A percentile compares a stretch with the other conserved stretches of the same genome.
These are phyloP conservation scores for Fusarium clavum DNA, from an alignment of 2,329 filamentous ascomycete genomes.

Conservation along the genomic window DNA sequence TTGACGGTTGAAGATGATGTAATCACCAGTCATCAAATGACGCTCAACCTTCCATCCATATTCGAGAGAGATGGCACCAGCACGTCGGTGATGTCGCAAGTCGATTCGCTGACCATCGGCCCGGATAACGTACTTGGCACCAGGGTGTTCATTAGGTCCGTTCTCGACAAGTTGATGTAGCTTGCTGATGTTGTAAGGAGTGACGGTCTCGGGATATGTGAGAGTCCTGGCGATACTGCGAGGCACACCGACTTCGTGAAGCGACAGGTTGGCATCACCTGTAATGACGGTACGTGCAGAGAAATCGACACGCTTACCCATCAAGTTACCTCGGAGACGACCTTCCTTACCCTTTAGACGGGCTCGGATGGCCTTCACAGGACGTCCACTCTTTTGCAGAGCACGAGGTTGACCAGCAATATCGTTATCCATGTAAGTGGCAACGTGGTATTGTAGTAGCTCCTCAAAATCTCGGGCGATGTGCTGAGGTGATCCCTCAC, in stretches of 20 bases:
- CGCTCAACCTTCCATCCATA: conserved; percentile 99
- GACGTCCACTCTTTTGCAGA: conserved; percentile 94
- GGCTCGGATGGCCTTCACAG: conserved; percentile 95
- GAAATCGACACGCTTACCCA: conserved; percentile 99
- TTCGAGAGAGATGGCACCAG: conserved; percentile 85
- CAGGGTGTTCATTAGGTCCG: conserved; percentile 93
- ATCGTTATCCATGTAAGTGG: conserved; percentile 99
- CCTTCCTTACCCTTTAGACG: conserved; percentile 99
- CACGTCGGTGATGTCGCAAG: conserved; percentile 90
- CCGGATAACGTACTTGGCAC: conserved; percentile 95
- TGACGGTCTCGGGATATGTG: conserved; percentile 97
- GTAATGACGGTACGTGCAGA: conserved; percentile 99
- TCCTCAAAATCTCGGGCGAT: conserved; percentile 91
- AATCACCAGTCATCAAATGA: conserved; percentile 94
- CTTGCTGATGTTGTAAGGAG: conserved; percentile 96
- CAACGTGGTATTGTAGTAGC: conserved; percentile 95
- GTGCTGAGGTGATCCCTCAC: conserved; percentile 91
- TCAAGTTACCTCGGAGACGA: conserved; percentile 96
- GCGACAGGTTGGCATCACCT: conserved; percentile 93
- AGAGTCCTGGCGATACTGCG: conserved; percentile 91
- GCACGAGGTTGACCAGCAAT: conserved; percentile 96
- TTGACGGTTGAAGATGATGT: conserved; percentile 99
- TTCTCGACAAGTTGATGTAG: conserved; percentile 90
- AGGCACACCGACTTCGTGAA: conserved; percentile 97
- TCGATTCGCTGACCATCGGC: conserved; percentile 95